Evolutionary conservation across 2,329 filamentous ascomycete genomes (phyloP), one percentile per base, ranked within the genome.

Genomic region (Hypoxylon sp.): DNA sequence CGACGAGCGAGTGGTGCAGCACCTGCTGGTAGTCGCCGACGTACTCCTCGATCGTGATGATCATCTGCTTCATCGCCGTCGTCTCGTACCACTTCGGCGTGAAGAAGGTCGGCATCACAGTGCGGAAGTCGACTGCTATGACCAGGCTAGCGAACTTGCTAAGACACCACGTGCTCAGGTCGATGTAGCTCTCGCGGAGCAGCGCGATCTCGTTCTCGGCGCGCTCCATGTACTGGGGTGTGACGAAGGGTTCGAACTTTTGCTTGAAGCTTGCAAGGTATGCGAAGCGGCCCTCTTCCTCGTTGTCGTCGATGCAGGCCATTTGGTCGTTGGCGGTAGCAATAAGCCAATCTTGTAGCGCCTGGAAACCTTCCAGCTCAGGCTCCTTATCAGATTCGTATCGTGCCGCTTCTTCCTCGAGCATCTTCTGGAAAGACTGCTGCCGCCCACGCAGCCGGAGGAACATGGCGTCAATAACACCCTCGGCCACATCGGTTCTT

Each of bases 261-360:
- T 91, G 89, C 74, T 90, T 90, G 88, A 98, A 98, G 75, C 91
- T 91, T 3, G 93, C 91, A 54, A 98, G 87, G 82, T 98, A 98
- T 31, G 92, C 93, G 26, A 92, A 84, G 33, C 91, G 90, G 66
- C 88, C 89, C 59, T 90, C 89, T 59, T 93, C 91, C 68, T 93
- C 91, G 73, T 92, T 92, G 77, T 98, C 97, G 79, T 98, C 96
- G 76, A 99, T 97, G 80, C 94, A 98, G 63, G 94, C 94, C 78
- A 99, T 98, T 80, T 99, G 96, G 81, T 99, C 96, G 82, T 99
- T 99, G 74, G 97, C 96, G 63, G 97, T 94, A 50, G 96, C 94
- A 59, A 99, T 90, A 62, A 99, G 91, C 94, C 95, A 99, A 82
- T 99, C 96, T 78, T 97, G 93, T 29, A 97, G 84, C 2, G 92